Evolutionary conservation across 75 land plant genomes (phyloP).

Genomic region (Picea glauca): DNA sequence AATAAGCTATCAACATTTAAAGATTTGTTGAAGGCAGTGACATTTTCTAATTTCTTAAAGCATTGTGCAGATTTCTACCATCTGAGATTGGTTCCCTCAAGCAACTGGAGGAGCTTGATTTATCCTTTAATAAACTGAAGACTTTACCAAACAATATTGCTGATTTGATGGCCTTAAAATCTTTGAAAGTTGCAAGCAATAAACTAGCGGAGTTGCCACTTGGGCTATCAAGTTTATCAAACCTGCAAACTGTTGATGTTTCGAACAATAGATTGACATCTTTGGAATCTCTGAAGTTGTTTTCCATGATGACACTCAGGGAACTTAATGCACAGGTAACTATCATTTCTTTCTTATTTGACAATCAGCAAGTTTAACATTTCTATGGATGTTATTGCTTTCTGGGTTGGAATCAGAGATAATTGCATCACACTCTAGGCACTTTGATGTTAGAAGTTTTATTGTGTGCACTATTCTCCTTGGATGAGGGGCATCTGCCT

Average conservation of each 20-base stretch:
- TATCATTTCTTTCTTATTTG: slow-evolving; percentile 1
- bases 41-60: slow-evolving; percentile 12
- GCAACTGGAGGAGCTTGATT: slow-evolving; percentile 74
- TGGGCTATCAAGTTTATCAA: slow-evolving; percentile 44
- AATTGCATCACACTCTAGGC: not conserved
- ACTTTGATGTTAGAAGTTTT: not conserved
- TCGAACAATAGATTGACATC: slow-evolving; percentile 86
- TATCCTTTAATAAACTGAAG: slow-evolving; percentile 92
- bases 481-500: too few relatives aligned
- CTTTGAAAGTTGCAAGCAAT: slow-evolving; percentile 71
- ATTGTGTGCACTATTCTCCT: too few relatives aligned
- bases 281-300: slow-evolving; percentile 54
- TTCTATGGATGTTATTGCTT: not conserved
- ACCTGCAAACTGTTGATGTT: slow-evolving; percentile 67
- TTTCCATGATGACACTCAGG: slow-evolving; percentile 63
- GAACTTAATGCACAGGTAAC: slow-evolving; percentile 77
- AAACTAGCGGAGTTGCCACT: slow-evolving; percentile 77
- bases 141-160: slow-evolving; percentile 66
- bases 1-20: not conserved
- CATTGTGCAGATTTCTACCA: slow-evolving; percentile 73
- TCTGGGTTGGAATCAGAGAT: not conserved
- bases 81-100: slow-evolving; percentile 76
- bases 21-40: not conserved
- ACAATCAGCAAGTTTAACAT: not conserved
- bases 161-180: slow-evolving; percentile 51